Evolutionary conservation across 78 protist species (phyloP).

Genomic region (Dictyostelium purpureum): DNA sequence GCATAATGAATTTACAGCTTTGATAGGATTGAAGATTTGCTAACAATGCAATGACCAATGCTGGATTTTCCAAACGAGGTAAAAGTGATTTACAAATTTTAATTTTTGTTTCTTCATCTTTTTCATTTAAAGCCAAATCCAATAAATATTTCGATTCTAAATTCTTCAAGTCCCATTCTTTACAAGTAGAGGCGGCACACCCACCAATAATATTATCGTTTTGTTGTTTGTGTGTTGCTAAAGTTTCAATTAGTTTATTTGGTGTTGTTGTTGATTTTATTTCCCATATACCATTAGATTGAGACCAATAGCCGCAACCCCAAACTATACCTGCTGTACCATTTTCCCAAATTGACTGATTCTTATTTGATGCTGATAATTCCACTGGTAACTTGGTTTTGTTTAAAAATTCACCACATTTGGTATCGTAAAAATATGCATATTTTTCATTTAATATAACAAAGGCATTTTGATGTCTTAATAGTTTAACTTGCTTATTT

Average conservation of each 20-base stretch:
- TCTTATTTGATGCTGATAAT: background rate
- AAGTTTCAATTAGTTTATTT: background rate
- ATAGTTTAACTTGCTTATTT: background rate
- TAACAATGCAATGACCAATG: constrained; percentile 38
- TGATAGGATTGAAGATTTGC: constrained; percentile 16
- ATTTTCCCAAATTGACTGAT: constrained; percentile 23
- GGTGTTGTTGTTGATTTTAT: constrained; percentile 16
- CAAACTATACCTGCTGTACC: constrained; percentile 60
- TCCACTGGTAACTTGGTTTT: constrained; percentile 11
- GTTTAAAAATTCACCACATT: constrained; percentile 30
- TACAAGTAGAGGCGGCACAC: constrained; percentile 48
- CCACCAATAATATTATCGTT: background rate
- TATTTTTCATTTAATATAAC: background rate
- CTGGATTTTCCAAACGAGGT: constrained; percentile 55
- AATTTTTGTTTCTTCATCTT: constrained; percentile 39
- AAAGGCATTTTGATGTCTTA: constrained; percentile 50
- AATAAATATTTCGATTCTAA: constrained; percentile 53
- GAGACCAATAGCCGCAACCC: constrained; percentile 60
- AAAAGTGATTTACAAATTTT: constrained; percentile 43
- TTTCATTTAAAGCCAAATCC: constrained; percentile 56
- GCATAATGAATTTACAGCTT: constrained; percentile 34
- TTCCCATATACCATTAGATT: constrained; percentile 47
- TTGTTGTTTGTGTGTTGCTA: background rate
- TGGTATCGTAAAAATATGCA: constrained; percentile 25
- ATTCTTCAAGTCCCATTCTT: constrained; percentile 41